Conservation (phyloP, 129 eudicot genomes). For the Deinandra increscens region DNA sequence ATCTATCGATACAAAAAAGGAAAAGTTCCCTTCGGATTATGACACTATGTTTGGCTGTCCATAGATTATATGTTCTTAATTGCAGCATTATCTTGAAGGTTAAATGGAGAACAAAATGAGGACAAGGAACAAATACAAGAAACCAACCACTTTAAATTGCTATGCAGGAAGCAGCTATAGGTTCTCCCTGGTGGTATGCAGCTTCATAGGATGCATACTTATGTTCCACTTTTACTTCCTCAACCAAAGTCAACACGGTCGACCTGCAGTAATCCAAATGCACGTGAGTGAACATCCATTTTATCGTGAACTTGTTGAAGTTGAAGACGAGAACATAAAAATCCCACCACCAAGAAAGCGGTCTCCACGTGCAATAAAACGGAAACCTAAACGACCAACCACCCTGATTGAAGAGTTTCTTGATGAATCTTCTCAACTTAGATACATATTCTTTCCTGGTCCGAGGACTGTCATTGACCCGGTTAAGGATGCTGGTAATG, state of each 20-base stretch:
- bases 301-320: slow-evolving; percentile 72
- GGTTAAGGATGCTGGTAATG: slow-evolving; percentile 50
- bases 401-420: slow-evolving; percentile 86
- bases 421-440: slow-evolving; percentile 82
- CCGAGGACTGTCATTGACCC: slow-evolving; percentile 68
- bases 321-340: slow-evolving; percentile 79
- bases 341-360: slow-evolving; percentile 90
- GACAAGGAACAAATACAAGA: slow-evolving; percentile 86
- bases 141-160: slow-evolving; percentile 82
- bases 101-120: slow-evolving; percentile 62
- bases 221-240: slow-evolving; percentile 63
- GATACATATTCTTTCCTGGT: slow-evolving; percentile 81
- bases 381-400: slow-evolving; percentile 65
- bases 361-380: slow-evolving; percentile 90
- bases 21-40: slow-evolving; percentile 18
- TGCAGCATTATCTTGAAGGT: slow-evolving; percentile 65
- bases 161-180: slow-evolving; percentile 87
- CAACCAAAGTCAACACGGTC: slow-evolving; percentile 39
- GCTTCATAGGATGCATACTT: slow-evolving; percentile 62
- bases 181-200: slow-evolving; percentile 47
- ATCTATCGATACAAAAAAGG: slow-evolving; percentile 3
- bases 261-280: slow-evolving; percentile 29
- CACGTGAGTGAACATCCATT: slow-evolving; percentile 39
- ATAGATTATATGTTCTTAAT: slow-evolving; percentile 55
- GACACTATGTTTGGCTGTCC: slow-evolving; percentile 47